These are phyloP conservation scores for Pseudonitzschia delicatissima DNA, from an alignment of 108 stramenopile species.

Conservation along the genomic window DNA sequence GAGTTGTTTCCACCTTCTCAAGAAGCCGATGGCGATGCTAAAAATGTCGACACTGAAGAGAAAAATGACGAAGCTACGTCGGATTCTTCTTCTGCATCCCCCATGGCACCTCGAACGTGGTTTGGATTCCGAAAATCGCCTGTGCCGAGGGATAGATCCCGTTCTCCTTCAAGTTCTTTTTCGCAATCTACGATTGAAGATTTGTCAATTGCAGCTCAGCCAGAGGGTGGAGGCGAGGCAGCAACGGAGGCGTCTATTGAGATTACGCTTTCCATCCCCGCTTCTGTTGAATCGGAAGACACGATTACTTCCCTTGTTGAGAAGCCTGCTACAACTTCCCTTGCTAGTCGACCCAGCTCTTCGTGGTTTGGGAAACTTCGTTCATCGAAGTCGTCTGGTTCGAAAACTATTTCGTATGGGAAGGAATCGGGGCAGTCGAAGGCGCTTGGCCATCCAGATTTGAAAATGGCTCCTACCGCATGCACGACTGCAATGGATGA, in stretches of 20 bases:
- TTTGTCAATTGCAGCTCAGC: neutral
- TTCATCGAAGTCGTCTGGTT: conserved; percentile 9
- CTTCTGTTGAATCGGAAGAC: conserved; percentile 18
- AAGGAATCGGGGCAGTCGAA: neutral
- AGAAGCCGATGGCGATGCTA: neutral
- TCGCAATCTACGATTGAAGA: neutral
- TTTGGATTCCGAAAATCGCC: conserved; percentile 7
- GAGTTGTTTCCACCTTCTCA: neutral
- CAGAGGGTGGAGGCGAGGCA: neutral
- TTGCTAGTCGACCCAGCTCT: conserved; percentile 7
- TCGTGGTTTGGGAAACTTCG: conserved; percentile 33
- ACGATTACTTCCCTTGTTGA: neutral
- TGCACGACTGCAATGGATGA: conserved; percentile 21
- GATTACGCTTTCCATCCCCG: conserved; percentile 12
- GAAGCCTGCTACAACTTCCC: conserved; percentile 1
- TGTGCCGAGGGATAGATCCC: neutral
- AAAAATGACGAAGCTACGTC: neutral
- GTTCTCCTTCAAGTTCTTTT: neutral
- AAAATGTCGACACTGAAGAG: neutral
- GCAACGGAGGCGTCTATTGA: neutral
- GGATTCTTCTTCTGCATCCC: neutral
- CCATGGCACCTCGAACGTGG: neutral
- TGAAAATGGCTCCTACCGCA: conserved; percentile 1
- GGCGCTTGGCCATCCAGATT: neutral
- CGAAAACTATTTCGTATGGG: neutral